These are phyloP conservation scores for Narthecium ossifragum DNA, from an alignment of 106 monocot genomes.

Conservation along the genomic window DNA sequence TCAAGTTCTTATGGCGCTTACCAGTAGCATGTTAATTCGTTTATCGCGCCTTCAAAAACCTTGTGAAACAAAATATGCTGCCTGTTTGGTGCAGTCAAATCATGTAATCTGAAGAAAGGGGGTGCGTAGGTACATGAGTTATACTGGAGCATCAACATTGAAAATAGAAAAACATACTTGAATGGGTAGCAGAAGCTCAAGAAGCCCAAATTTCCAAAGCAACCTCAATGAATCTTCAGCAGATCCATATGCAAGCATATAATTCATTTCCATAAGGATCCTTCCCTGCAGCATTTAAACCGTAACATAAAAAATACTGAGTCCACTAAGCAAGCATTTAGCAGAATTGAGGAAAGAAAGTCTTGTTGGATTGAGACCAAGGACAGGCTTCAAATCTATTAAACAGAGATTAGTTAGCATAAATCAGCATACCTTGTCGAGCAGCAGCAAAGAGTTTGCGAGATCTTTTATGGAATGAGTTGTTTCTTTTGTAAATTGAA, in stretches of 20 bases:
- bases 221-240: conserved; percentile 84
- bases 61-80: conserved; percentile 89
- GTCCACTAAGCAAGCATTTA: too few species aligned
- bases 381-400: not conserved
- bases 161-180: conserved; percentile 41
- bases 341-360: not conserved
- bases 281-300: conserved; percentile 50
- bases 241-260: conserved; percentile 96
- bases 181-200: conserved; percentile 86
- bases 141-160: not conserved
- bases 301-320: conserved; percentile 1
- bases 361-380: not conserved
- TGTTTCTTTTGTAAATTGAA: conserved; percentile 77
- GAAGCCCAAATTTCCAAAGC: conserved; percentile 91
- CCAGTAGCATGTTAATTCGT: conserved; percentile 83
- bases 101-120: conserved; percentile 14
- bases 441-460: conserved; percentile 50
- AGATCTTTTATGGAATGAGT: conserved; percentile 69
- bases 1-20: conserved; percentile 42
- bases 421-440: conserved; percentile 60
- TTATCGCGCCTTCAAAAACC: conserved; percentile 81
- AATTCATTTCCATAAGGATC: conserved; percentile 94
- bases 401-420: not conserved
- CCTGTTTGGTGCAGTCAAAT: conserved; percentile 47
- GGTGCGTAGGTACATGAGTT: conserved; percentile 10